A percentile compares a stretch with the other conserved stretches of the same genome.
These are phyloP conservation scores for Sarocladium brachiariae DNA, from an alignment of 2,329 filamentous ascomycete species.

Conservation along the genomic window DNA sequence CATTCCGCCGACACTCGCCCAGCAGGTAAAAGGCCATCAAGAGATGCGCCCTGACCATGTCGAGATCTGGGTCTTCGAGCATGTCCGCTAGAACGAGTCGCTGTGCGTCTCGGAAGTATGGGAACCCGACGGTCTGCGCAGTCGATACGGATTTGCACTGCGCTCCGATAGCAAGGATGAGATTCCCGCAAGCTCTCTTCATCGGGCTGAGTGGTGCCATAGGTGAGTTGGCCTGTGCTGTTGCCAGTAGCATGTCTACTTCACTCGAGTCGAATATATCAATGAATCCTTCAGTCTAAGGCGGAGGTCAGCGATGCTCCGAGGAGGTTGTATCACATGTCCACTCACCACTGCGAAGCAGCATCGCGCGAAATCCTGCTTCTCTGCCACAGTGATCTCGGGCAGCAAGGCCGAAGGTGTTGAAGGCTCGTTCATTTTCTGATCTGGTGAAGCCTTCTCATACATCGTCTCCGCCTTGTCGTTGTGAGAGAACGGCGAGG, in stretches of 20 bases:
- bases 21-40: slow-evolving; percentile 55
- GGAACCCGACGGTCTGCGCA: slow-evolving; percentile 23
- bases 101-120: slow-evolving; percentile 42
- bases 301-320: neutral
- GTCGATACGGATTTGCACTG: slow-evolving; percentile 31
- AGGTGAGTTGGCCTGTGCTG: neutral
- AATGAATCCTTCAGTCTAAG: slow-evolving; percentile 27
- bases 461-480: slow-evolving; percentile 45
- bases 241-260: slow-evolving; percentile 18
- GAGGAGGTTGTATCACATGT: neutral
- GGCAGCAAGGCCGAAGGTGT: neutral
- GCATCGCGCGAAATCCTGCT: slow-evolving; percentile 13
- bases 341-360: slow-evolving; percentile 18
- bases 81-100: slow-evolving; percentile 41
- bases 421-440: slow-evolving; percentile 5
- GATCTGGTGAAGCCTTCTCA: slow-evolving; percentile 31
- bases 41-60: slow-evolving; percentile 44
- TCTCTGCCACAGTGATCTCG: slow-evolving; percentile 15
- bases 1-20: slow-evolving; percentile 50
- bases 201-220: slow-evolving; percentile 1
- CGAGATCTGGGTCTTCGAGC: slow-evolving; percentile 45
- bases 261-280: slow-evolving; percentile 25
- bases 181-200: slow-evolving; percentile 21
- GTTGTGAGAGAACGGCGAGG: slow-evolving; percentile 46
- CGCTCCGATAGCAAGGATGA: slow-evolving; percentile 46